These are phyloP conservation scores for Dioscorea dumetorum DNA, from an alignment of 106 monocot species.

Conservation along the genomic window DNA sequence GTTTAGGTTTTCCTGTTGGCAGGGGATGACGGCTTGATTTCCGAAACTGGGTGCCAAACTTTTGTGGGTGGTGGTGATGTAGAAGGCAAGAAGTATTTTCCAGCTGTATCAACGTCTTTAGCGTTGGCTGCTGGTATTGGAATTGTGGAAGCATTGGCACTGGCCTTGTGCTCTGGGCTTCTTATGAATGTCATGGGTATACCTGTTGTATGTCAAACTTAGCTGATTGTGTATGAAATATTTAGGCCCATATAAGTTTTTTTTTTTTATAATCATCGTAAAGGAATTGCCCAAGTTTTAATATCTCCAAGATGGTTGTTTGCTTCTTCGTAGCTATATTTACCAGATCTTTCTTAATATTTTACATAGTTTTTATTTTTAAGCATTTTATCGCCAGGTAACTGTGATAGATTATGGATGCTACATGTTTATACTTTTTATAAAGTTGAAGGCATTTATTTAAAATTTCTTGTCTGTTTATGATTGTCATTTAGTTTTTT, in stretches of 20 bases:
- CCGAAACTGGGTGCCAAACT: neutral
- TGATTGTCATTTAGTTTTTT: neutral
- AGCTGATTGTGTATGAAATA: slow-evolving; percentile 5
- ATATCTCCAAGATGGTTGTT: too few species aligned
- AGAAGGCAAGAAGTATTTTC: slow-evolving; percentile 55
- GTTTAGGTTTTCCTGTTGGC: neutral
- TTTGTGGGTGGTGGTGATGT: neutral
- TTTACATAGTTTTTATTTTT: too few species aligned
- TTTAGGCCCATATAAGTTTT: neutral
- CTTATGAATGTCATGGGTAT: slow-evolving; percentile 84
- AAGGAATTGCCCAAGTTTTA: too few species aligned
- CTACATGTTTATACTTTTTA: too few species aligned
- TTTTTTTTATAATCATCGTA: too few species aligned
- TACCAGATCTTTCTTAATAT: too few species aligned
- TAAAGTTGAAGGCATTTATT: neutral
- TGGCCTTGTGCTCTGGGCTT: slow-evolving; percentile 52
- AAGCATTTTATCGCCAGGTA: too few species aligned
- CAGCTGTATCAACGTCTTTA: slow-evolving; percentile 85
- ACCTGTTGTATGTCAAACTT: slow-evolving; percentile 55
- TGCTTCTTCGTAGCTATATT: too few species aligned
- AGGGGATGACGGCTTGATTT: neutral
- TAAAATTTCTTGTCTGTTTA: neutral
- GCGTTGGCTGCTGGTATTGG: slow-evolving; percentile 80
- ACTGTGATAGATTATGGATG: too few species aligned
- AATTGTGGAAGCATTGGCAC: slow-evolving; percentile 49